Evolutionary conservation across 2,329 filamentous ascomycete species (phyloP).

Genomic region (Fusarium subglutinans): DNA sequence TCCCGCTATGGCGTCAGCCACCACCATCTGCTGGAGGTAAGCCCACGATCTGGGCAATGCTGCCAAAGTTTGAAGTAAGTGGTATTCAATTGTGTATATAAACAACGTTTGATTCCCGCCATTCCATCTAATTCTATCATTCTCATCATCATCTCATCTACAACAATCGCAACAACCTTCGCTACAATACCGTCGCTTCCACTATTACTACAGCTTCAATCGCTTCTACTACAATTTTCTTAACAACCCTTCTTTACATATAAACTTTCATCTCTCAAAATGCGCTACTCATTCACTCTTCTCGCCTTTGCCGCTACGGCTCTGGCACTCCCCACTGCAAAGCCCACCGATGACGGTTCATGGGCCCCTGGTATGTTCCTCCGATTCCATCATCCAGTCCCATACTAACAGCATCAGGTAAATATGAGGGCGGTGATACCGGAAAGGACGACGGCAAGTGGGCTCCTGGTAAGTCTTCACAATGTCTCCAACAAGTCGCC

Average conservation of each 20-base stretch:
- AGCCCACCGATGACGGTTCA: conserved; percentile 27
- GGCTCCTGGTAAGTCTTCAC: neutral
- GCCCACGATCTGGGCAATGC: neutral
- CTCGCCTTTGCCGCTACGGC: conserved; percentile 37
- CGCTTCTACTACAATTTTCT: neutral
- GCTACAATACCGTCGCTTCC: neutral
- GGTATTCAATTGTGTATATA: conserved; percentile 6
- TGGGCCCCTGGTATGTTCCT: neutral
- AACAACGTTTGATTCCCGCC: neutral
- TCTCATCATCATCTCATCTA: conserved; percentile 14
- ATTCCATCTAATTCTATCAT: neutral
- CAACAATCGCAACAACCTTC: conserved; percentile 2
- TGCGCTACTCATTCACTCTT: conserved; percentile 37
- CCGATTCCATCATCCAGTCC: accelerated
- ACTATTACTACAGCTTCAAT: neutral
- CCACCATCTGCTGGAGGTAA: neutral
- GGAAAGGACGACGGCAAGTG: conserved; percentile 11
- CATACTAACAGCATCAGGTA: neutral
- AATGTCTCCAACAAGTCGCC: accelerated
- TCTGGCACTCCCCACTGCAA: conserved; percentile 33
- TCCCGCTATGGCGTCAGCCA: neutral
- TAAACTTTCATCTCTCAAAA: neutral
- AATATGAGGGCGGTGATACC: conserved; percentile 15
- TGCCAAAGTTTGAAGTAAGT: too few species aligned
- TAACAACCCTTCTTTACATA: neutral